Percentiles rank a stretch among this genome's conserved stretches.
Conservation (phyloP, 116 monocot species). For the Dioscorea cayenensis region DNA sequence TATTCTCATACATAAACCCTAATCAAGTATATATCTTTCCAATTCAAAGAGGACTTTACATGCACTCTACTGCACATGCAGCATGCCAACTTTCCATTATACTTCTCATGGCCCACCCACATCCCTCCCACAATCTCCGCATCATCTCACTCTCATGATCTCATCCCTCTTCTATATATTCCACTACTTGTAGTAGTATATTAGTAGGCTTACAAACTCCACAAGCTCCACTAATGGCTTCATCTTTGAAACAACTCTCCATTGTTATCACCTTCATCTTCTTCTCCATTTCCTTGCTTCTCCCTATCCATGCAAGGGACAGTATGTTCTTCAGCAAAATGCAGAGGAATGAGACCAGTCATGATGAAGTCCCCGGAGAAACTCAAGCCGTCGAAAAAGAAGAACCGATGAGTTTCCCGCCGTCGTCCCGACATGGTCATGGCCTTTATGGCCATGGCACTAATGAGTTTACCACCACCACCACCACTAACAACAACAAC, state of each 20-base stretch:
- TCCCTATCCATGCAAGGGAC: slow-evolving; percentile 14
- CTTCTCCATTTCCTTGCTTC: slow-evolving; percentile 11
- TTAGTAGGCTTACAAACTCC: neutral
- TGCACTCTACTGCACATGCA: neutral
- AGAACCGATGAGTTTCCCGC: slow-evolving; percentile 8
- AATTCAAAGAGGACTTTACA: neutral
- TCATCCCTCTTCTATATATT: neutral
- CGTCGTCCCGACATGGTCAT: slow-evolving; percentile 16
- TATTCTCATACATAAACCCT: too few relatives aligned
- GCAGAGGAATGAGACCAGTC: neutral
- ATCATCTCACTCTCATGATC: slow-evolving; percentile 16
- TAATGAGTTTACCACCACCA: slow-evolving; percentile 11
- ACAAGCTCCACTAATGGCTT: slow-evolving; percentile 10
- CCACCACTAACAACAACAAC: neutral
- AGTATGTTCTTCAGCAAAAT: slow-evolving; percentile 34
- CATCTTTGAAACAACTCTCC: neutral
- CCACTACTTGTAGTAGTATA: neutral
- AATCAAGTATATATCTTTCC: too few relatives aligned
- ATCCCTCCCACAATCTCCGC: slow-evolving; percentile 25
- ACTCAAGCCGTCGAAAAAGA: neutral
- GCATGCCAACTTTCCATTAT: neutral
- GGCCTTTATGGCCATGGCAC: slow-evolving; percentile 41
- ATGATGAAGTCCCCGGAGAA: neutral
- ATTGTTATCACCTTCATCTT: slow-evolving; percentile 18
- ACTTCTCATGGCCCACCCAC: neutral